These are phyloP conservation scores for Akanthomyces dipterigenus DNA, from an alignment of 2,329 filamentous ascomycete species.

Conservation along the genomic window DNA sequence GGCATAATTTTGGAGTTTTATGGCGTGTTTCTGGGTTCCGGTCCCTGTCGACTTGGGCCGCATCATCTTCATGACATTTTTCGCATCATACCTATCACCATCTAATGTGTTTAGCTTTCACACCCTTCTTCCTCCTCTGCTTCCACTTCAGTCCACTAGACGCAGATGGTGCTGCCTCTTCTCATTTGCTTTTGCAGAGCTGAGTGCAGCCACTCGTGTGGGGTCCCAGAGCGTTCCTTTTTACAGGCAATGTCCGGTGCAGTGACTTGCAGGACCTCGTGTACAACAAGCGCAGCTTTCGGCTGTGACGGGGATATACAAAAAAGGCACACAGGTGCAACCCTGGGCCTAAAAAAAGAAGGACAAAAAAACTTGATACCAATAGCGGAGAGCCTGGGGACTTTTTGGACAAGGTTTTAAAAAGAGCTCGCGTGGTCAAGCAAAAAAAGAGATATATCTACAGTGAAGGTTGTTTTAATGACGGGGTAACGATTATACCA, in stretches of 20 bases:
- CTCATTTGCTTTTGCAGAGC: background rate
- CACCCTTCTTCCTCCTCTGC: background rate
- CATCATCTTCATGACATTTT: conserved; percentile 11
- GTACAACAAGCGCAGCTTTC: conserved; percentile 7
- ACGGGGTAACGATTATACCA: conserved; percentile 13
- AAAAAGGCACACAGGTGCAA: background rate
- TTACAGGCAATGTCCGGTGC: background rate
- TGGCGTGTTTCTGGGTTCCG: background rate
- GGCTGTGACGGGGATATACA: conserved; percentile 5
- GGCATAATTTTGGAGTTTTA: background rate
- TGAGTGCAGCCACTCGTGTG: background rate
- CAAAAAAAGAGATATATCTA: background rate
- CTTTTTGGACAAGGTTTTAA: background rate
- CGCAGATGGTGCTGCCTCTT: background rate
- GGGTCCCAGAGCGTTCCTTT: background rate
- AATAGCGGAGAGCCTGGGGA: background rate
- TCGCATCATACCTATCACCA: conserved; percentile 8
- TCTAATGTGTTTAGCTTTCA: conserved; percentile 2
- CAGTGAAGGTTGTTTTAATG: conserved; percentile 4
- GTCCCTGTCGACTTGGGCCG: background rate
- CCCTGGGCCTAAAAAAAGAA: background rate
- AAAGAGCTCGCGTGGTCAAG: background rate
- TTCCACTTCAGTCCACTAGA: background rate
- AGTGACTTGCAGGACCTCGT: background rate
- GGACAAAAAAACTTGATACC: background rate